Evolutionary conservation across 2,329 filamentous ascomycete species (phyloP), one percentile per base, ranked within the genome.

Genomic region (Alternaria sp.): DNA sequence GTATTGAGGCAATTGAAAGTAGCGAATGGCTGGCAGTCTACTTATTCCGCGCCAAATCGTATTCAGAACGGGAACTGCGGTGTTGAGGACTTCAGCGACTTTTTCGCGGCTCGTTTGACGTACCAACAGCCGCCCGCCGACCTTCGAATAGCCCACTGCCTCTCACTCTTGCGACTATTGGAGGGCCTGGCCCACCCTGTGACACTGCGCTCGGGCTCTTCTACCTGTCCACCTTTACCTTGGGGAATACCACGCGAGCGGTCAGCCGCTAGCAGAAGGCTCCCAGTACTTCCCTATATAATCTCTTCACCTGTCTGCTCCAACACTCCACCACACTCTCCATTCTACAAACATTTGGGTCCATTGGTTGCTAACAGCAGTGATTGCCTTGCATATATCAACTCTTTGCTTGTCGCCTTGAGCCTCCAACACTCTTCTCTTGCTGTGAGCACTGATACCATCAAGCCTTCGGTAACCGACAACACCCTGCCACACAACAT

Each of bases 401-500:
- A 21, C 32, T 51, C 21, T 5, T 4, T 21, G 10, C 36, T n/a
- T 51, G 26, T 56, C 12, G 19, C 32, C 44, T 57, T 25, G 23
- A 25, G 11, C 28, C 44, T 62, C n/a, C 43, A 21, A 40, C 40
- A 52, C 56, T 25, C n/a, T 15, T 26, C 36, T 9, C 7, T 12
- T 9, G n/a, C 43, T 15, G 28, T 49, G 26, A 52, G 19, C 15
- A 8, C 12, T 19, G 40, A 21, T 9, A 28, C 30, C 17, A 40
- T 30, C 11, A 56, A 32, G 5, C 52, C 19, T 30, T 11, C 30
- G 17, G 56, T 60, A 57, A 19, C 32, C 58, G 28, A 23, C 36
- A 63, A 32, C 45, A 26, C n/a, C 36, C 43, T 12, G 28, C 13
- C 49, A 26, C 56, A 32, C 40, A 52, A n/a, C n/a, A 77, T 77